A percentile compares a stretch with the other conserved stretches of the same genome.
These are phyloP conservation scores for Fermentozyma sake DNA, from an alignment of 1,139 yeast species.

Conservation along the genomic window DNA sequence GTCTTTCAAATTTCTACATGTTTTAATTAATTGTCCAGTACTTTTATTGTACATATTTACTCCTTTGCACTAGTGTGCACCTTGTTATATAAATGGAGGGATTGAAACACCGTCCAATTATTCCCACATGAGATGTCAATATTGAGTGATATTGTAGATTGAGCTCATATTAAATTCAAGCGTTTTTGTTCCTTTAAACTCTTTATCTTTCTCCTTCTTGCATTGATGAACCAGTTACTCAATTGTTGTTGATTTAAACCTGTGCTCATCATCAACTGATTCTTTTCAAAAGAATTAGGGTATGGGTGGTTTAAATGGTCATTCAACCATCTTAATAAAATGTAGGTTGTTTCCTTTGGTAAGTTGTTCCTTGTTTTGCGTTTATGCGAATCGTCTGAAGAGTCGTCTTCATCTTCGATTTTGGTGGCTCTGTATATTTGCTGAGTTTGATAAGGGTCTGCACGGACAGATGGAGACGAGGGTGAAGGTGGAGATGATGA, in stretches of 20 bases:
- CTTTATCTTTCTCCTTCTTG: slow-evolving; percentile 78
- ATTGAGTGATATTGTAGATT: slow-evolving; percentile 3
- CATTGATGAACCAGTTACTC: slow-evolving; percentile 96
- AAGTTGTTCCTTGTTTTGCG: slow-evolving; percentile 67
- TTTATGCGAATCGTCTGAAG: slow-evolving; percentile 5
- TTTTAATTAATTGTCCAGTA: no score
- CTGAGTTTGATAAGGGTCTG: slow-evolving; percentile 13
- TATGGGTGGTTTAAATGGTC: slow-evolving; percentile 88
- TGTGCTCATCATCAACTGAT: slow-evolving; percentile 71
- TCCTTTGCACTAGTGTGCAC: no score
- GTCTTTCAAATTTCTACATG: no score
- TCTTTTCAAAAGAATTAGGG: slow-evolving; percentile 87
- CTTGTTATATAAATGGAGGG: no score
- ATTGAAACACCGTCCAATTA: no score
- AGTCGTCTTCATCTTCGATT: slow-evolving; percentile 7
- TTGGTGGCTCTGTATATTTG: slow-evolving; percentile 5
- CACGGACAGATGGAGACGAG: slow-evolving; percentile 8
- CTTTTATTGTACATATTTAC: no score
- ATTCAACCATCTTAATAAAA: slow-evolving; percentile 77
- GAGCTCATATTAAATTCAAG: slow-evolving; percentile 14
- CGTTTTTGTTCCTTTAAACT: slow-evolving; percentile 38
- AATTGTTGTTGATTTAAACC: slow-evolving; percentile 89
- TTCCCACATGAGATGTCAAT: no score
- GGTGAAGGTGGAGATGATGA: slow-evolving; percentile 1
- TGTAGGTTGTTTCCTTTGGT: slow-evolving; percentile 84